Evolutionary conservation across 208 protist species (phyloP), one percentile per base, ranked within the genome.

Genomic region (Trypanosoma vivax): DNA sequence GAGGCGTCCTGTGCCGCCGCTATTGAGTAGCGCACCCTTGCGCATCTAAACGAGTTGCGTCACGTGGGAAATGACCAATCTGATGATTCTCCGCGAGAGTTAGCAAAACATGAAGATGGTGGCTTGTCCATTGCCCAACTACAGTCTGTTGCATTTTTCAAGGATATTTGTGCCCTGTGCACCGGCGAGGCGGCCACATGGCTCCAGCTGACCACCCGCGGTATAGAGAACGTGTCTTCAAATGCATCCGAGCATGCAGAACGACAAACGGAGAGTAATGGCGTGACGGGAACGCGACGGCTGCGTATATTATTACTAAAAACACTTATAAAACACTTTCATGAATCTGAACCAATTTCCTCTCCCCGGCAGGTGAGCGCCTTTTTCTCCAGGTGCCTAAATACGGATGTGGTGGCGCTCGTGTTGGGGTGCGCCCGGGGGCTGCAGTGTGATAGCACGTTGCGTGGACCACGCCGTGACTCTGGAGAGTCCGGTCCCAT

Each of bases 1-100:
- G 79, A 90, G 60, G 79, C 70, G 33, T 77, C 73, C 24, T 87
- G 78, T 41, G 70, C 65, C 37, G 76, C 79, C 10, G 73, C 83
- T 11, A 70, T 90, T 41, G 69, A 72, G 28, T 75, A 90, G 39
- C 69, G 66, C 39, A 83, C 76, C 11, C 58, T 76, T 33, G 41
- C 53, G 3, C 40, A 74, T 11, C 57, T 75, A 23, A 16, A 40
- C 2, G 53, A 58, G 1, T 55, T 90, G 19, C 49, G 56, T n/a
- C 31, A 19, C 7, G 37, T 42, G 18, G 27, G 35, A 14, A 38
- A 37, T 27, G 49, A 51, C 18, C 42, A 59, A 10, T n/a, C 13
- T 19, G 13, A n/a, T 5, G 23, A 35, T 1, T 4, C 46, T 49
- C 3, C 25, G 5, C 6, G 40, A 14, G 7, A 10, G 18, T 33